phyloP scores from a whole-genome alignment of 352 stramenopile species.

The Pythium brachiatum region DNA sequence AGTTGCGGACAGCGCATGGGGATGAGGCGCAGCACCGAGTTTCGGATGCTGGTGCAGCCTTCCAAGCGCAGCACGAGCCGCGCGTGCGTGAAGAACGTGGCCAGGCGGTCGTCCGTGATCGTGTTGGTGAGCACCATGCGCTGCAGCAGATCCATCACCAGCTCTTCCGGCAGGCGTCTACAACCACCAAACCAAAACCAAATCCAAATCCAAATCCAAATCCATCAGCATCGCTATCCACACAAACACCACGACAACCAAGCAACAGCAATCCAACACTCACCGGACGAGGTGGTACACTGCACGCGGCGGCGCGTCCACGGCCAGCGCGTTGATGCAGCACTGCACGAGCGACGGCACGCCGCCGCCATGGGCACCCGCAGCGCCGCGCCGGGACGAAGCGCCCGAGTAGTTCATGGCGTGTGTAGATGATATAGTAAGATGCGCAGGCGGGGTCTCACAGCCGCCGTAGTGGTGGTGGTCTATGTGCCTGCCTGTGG shows the following conservation, averaged over 20 bases:
- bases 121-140: constrained; percentile 71
- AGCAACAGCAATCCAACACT: constrained; percentile 12
- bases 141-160: constrained; percentile 70
- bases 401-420: background rate
- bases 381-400: background rate
- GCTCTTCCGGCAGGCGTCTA: constrained; percentile 78
- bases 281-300: constrained; percentile 62
- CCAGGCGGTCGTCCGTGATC: constrained; percentile 80
- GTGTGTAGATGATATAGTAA: too few relatives aligned
- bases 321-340: constrained; percentile 58
- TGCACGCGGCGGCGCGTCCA: constrained; percentile 49
- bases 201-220: background rate
- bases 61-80: constrained; percentile 69
- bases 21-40: constrained; percentile 86
- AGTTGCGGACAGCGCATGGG: constrained; percentile 78
- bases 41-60: constrained; percentile 75
- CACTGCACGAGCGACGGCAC: constrained; percentile 56
- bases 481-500: too few relatives aligned
- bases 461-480: too few relatives aligned
- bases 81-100: constrained; percentile 77
- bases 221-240: background rate
- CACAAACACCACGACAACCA: background rate
- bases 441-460: too few relatives aligned
- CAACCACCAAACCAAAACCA: background rate
- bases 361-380: background rate